Percentiles rank a stretch among this genome's conserved stretches.
phyloP scores from a whole-genome alignment of 805 yeast species.

The Wickerhamiella parazyma region DNA sequence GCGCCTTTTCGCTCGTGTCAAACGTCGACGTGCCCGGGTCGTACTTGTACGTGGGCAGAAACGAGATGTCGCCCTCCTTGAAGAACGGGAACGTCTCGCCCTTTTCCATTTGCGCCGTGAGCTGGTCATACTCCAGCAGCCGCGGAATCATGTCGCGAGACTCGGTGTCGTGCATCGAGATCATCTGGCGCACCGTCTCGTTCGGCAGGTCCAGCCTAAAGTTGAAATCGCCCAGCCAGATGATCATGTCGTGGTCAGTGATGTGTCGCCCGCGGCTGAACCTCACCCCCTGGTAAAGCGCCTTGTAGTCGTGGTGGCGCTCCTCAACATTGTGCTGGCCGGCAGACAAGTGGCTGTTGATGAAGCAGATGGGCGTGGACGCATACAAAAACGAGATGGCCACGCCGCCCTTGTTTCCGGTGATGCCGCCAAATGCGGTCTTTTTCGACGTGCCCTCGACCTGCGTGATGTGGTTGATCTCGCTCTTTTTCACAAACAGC shows the following conservation, averaged over 20 bases:
- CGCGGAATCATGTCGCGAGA: slow-evolving; percentile 12
- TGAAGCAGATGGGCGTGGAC: slow-evolving; percentile 63
- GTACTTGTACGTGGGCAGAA: slow-evolving; percentile 84
- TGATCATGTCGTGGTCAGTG: slow-evolving; percentile 68
- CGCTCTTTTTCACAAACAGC: slow-evolving; percentile 51
- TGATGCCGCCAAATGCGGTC: slow-evolving; percentile 92
- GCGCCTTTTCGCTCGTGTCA: slow-evolving; percentile 81
- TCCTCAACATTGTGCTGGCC: slow-evolving; percentile 73
- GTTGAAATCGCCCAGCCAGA: slow-evolving; percentile 94
- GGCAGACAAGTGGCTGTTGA: slow-evolving; percentile 90
- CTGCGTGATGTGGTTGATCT: slow-evolving; percentile 49
- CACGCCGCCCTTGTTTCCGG: slow-evolving; percentile 95
- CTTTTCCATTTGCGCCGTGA: slow-evolving; percentile 55
- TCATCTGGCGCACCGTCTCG: slow-evolving; percentile 52
- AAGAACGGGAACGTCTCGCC: slow-evolving; percentile 64
- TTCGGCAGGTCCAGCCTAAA: slow-evolving; percentile 60
- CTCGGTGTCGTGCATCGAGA: slow-evolving; percentile 33
- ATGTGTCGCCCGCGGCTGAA: slow-evolving; percentile 68
- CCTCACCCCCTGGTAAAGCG: slow-evolving; percentile 59
- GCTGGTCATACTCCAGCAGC: slow-evolving; percentile 62
- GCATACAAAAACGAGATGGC: slow-evolving; percentile 81
- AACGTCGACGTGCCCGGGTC: slow-evolving; percentile 71
- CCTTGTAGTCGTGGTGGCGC: slow-evolving; percentile 70
- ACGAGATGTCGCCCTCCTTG: slow-evolving; percentile 60
- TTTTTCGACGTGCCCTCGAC: slow-evolving; percentile 93